These are phyloP conservation scores for Fomitopsis palustris DNA, from an alignment of 1,284 basidiomycete genomes.

Conservation along the genomic window DNA sequence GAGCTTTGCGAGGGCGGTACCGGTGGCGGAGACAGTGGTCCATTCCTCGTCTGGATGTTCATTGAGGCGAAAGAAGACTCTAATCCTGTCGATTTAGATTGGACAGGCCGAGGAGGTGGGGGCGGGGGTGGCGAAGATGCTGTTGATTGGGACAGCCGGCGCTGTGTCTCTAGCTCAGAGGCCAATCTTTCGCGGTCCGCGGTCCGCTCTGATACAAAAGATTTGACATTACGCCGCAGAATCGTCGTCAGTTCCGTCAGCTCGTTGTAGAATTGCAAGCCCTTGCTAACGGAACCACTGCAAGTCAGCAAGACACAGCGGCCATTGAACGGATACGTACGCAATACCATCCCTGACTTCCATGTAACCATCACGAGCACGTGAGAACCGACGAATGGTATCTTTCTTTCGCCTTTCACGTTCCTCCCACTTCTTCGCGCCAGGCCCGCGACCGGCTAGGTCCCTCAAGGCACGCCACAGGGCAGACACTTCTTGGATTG, in stretches of 20 bases:
- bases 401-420: constrained; percentile 77
- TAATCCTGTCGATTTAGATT: constrained; percentile 30
- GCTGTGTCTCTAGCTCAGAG: constrained; percentile 70
- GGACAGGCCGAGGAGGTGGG: constrained; percentile 36
- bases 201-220: constrained; percentile 64
- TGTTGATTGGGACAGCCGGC: constrained; percentile 43
- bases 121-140: constrained; percentile 42
- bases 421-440: constrained; percentile 77
- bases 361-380: constrained; percentile 79
- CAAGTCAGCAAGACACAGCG: constrained; percentile 5
- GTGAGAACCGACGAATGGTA: constrained; percentile 65
- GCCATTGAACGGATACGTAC: constrained; percentile 40
- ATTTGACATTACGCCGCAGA: constrained; percentile 58
- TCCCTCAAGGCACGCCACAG: constrained; percentile 75
- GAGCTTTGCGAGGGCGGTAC: constrained; percentile 25
- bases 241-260: constrained; percentile 64
- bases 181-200: constrained; percentile 70
- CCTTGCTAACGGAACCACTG: constrained; percentile 54
- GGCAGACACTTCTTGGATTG: constrained; percentile 66
- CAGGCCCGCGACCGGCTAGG: constrained; percentile 64
- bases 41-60: constrained; percentile 33
- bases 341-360: constrained; percentile 84
- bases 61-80: constrained; percentile 54
- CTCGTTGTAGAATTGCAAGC: constrained; percentile 85
- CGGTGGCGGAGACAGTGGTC: constrained; percentile 35